These are phyloP conservation scores for Sporothrix euskadiensis DNA, from an alignment of 2,329 filamentous ascomycete species.

Conservation along the genomic window DNA sequence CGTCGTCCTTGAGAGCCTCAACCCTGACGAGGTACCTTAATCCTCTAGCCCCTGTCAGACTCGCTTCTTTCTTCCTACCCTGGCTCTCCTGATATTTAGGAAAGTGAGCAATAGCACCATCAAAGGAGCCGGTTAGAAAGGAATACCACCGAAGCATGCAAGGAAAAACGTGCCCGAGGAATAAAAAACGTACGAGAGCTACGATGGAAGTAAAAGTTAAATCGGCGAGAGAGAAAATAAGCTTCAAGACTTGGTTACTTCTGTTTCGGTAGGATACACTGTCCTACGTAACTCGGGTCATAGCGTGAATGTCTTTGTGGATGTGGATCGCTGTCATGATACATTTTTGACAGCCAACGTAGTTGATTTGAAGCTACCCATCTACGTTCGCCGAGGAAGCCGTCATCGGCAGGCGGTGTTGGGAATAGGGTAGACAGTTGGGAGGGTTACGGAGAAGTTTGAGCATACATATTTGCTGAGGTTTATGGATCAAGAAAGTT, in stretches of 20 bases:
- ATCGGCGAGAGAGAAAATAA: not conserved
- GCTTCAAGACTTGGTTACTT: not conserved
- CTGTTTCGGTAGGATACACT: not conserved
- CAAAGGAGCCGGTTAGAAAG: not conserved
- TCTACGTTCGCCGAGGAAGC: not conserved
- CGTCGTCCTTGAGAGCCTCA: not conserved
- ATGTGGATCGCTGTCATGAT: not conserved
- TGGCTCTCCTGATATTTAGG: not conserved
- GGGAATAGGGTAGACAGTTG: not conserved
- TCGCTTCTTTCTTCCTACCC: conserved; percentile 9
- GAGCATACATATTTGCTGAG: too few relatives aligned
- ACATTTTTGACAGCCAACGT: not conserved
- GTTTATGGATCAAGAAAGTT: not conserved
- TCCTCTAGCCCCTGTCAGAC: not conserved
- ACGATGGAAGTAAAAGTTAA: not conserved
- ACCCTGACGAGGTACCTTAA: not conserved
- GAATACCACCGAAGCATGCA: conserved; percentile 1
- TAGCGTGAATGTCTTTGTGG: not conserved
- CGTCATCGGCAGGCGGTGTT: not conserved
- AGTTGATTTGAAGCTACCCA: not conserved
- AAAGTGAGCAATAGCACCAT: not conserved
- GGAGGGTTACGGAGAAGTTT: not conserved
- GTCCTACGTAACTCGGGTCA: not conserved
- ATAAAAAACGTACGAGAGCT: not conserved
- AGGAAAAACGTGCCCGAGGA: not conserved